Evolutionary conservation across 805 yeast genomes (phyloP).

Genomic region (Sugiyamaella marilandica): DNA sequence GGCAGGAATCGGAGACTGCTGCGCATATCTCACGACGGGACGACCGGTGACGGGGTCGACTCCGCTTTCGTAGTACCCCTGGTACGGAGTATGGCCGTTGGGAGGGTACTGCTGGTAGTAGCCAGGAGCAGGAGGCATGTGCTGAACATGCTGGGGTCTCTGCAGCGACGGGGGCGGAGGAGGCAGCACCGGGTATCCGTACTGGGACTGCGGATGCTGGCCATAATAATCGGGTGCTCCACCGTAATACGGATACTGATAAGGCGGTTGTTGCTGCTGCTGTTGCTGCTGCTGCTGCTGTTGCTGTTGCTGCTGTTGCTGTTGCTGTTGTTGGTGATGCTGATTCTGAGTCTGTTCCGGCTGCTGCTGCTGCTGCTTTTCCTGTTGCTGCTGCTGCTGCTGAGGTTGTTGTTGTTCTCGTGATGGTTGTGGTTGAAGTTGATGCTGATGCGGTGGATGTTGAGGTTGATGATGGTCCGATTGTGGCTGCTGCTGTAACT

Average conservation of each 20-base stretch:
- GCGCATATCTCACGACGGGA: background rate
- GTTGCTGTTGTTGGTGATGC: slow-evolving; percentile 9
- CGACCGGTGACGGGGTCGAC: slow-evolving; percentile 1
- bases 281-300: slow-evolving; percentile 14
- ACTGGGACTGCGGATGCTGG: slow-evolving; percentile 14
- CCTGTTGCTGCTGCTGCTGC: slow-evolving; percentile 10
- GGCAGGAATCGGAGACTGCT: slow-evolving; percentile 1
- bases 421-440: background rate
- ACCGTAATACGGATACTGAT: slow-evolving; percentile 8
- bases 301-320: slow-evolving; percentile 6
- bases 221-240: slow-evolving; percentile 12
- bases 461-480: slow-evolving; percentile 5
- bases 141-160: slow-evolving; percentile 6
- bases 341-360: slow-evolving; percentile 12
- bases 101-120: background rate
- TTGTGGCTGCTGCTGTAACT: slow-evolving; percentile 5
- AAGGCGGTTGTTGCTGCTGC: slow-evolving; percentile 5
- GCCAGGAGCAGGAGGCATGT: background rate
- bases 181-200: slow-evolving; percentile 9
- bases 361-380: slow-evolving; percentile 9
- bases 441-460: slow-evolving; percentile 1
- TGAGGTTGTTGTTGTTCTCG: slow-evolving; percentile 17
- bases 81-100: background rate
- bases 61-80: slow-evolving; percentile 1
- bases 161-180: slow-evolving; percentile 11